Evolutionary conservation across 2,329 filamentous ascomycete species (phyloP).

Genomic region (Aspergillus hortae): DNA sequence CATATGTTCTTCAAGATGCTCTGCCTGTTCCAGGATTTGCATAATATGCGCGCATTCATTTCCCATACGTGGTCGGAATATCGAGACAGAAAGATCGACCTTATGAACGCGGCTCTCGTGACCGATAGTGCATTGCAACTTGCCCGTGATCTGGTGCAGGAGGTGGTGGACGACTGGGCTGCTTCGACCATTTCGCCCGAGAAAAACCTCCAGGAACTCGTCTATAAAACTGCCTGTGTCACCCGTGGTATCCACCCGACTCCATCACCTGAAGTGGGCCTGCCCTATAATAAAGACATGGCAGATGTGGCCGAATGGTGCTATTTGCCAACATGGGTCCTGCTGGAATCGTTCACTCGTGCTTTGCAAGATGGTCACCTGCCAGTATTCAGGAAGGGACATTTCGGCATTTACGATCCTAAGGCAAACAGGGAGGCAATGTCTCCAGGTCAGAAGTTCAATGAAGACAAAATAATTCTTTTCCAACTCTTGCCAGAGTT

Average conservation of each 20-base stretch:
- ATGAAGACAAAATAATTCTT: conserved; percentile 34
- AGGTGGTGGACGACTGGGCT: conserved; percentile 15
- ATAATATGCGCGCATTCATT: conserved; percentile 25
- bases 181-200: conserved; percentile 3
- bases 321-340: conserved; percentile 16
- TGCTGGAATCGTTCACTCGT: conserved; percentile 20
- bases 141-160: conserved; percentile 18
- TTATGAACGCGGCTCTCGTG: conserved; percentile 30
- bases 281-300: conserved; percentile 25
- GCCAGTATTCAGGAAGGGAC: conserved; percentile 25
- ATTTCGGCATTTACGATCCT: conserved; percentile 29
- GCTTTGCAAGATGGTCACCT: conserved; percentile 17
- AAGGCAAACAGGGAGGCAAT: conserved; percentile 26
- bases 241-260: conserved; percentile 8
- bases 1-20: conserved; percentile 21
- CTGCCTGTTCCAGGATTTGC: conserved; percentile 30
- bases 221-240: conserved; percentile 7
- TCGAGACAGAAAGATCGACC: conserved; percentile 23
- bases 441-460: conserved; percentile 26
- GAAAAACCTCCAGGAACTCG: conserved; percentile 6
- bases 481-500: conserved; percentile 29
- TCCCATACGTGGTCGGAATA: conserved; percentile 30
- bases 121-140: conserved; percentile 30
- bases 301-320: conserved; percentile 24
- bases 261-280: conserved; percentile 21